phyloP scores from a whole-genome alignment of 2,329 filamentous ascomycete genomes.

The Aureobasidium melanogenum region DNA sequence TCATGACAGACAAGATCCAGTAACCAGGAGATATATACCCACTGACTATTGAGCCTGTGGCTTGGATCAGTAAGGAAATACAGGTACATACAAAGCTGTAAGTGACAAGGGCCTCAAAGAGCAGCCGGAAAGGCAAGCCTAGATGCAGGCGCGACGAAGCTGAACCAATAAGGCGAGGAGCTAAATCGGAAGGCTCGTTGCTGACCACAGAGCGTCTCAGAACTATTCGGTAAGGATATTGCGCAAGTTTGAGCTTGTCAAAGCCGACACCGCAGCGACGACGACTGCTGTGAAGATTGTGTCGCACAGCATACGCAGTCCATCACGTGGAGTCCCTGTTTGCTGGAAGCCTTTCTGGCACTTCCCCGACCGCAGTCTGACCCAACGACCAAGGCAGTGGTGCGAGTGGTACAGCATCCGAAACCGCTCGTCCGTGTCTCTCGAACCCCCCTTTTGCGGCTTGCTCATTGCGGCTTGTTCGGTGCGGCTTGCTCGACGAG shows the following conservation, averaged over 20 bases:
- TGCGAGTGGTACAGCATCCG: not conserved
- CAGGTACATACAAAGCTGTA: not conserved
- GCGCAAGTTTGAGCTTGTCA: not conserved
- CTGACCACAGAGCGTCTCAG: slow-evolving; percentile 5
- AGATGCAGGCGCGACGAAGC: not conserved
- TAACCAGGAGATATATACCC: not conserved
- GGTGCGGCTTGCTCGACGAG: not conserved
- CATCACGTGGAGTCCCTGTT: slow-evolving; percentile 7
- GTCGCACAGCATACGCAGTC: not conserved
- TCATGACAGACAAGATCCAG: not conserved
- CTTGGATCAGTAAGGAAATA: not conserved
- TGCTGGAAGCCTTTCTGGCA: not conserved
- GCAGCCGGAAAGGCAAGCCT: not conserved
- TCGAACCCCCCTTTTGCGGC: not conserved
- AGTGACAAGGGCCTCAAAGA: not conserved
- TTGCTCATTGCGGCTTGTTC: not conserved
- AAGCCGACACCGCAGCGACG: not conserved
- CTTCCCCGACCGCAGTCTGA: slow-evolving; percentile 1
- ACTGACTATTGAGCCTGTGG: not conserved
- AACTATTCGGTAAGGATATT: not conserved
- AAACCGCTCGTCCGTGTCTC: slow-evolving; percentile 3
- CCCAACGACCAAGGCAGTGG: not conserved
- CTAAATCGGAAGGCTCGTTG: not conserved
- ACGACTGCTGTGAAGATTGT: not conserved
- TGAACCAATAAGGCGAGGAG: not conserved